These are phyloP conservation scores for Backusella luteola DNA, from an alignment of 192 early-diverging fungal species.

Conservation along the genomic window DNA sequence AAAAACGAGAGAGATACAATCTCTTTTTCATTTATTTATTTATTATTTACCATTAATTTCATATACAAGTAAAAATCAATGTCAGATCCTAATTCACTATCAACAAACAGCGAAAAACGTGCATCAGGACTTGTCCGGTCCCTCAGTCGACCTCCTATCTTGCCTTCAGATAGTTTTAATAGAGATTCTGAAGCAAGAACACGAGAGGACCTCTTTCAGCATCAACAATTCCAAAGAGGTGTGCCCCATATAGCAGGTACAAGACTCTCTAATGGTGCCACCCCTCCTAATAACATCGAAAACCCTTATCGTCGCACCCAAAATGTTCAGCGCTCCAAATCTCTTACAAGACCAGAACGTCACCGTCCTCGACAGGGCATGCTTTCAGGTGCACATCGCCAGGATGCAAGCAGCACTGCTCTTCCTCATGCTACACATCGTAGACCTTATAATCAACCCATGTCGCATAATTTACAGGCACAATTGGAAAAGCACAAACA, in stretches of 20 bases:
- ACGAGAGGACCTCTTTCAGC: neutral
- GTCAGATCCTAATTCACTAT: neutral
- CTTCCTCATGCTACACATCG: neutral
- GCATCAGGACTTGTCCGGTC: neutral
- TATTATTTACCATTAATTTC: neutral
- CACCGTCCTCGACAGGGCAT: slow-evolving; percentile 44
- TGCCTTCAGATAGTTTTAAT: neutral
- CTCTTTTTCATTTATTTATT: neutral
- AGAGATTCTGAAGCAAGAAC: neutral
- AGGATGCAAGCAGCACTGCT: neutral
- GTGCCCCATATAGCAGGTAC: neutral
- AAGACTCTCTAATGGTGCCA: neutral
- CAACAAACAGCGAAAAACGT: neutral
- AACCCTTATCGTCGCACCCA: neutral
- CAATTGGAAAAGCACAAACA: slow-evolving; percentile 18
- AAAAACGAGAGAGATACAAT: neutral
- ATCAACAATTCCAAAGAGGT: neutral
- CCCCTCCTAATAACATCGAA: neutral
- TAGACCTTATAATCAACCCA: slow-evolving; percentile 16
- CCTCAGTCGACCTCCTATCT: neutral
- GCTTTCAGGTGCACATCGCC: slow-evolving; percentile 14
- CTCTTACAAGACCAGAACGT: slow-evolving; percentile 44
- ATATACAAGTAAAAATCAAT: neutral
- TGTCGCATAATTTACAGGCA: slow-evolving; percentile 19
- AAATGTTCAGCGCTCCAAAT: slow-evolving; percentile 10